Conservation (phyloP, 805 yeast species). For the Priceomyces medius region DNA sequence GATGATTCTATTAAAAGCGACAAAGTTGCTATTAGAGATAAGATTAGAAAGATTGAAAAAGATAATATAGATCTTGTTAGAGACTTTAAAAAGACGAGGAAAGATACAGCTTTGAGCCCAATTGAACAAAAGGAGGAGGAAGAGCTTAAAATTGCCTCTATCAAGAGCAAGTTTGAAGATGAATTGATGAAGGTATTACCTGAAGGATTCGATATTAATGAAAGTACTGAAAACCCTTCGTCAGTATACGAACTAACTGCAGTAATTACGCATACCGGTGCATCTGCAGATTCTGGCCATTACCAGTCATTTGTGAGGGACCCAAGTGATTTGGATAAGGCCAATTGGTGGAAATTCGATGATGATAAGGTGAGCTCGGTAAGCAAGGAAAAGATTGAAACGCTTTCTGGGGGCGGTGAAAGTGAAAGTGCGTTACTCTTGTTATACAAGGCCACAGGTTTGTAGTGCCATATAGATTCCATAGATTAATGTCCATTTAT, state of each 20-base stretch:
- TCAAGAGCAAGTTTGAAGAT: constrained; percentile 51
- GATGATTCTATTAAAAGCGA: constrained; percentile 71
- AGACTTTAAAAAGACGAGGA: constrained; percentile 63
- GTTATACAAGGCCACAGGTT: constrained; percentile 79
- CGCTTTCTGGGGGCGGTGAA: constrained; percentile 96
- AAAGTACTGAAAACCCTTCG: constrained; percentile 75
- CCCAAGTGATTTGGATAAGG: constrained; percentile 58
- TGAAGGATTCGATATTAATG: constrained; percentile 21
- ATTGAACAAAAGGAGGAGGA: constrained; percentile 58
- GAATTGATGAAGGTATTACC: constrained; percentile 46
- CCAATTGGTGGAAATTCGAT: constrained; percentile 91
- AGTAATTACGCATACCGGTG: constrained; percentile 89
- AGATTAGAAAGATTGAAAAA: constrained; percentile 72
- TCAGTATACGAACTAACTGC: constrained; percentile 82
- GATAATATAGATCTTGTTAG: constrained; percentile 69
- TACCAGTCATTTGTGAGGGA: constrained; percentile 88
- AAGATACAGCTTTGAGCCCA: constrained; percentile 38
- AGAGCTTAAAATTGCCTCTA: constrained; percentile 46
- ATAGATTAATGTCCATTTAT: background rate
- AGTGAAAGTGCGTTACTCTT: constrained; percentile 91
- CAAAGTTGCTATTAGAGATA: constrained; percentile 72
- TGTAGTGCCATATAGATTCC: constrained; percentile 21
- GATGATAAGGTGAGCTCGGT: constrained; percentile 85
- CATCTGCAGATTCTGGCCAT: constrained; percentile 96
- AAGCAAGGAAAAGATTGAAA: constrained; percentile 77